A percentile compares a stretch with the other conserved stretches of the same genome.
Evolutionary conservation across 768 basidiomycete species (phyloP).

Genomic region (Sutorius australiensis): DNA sequence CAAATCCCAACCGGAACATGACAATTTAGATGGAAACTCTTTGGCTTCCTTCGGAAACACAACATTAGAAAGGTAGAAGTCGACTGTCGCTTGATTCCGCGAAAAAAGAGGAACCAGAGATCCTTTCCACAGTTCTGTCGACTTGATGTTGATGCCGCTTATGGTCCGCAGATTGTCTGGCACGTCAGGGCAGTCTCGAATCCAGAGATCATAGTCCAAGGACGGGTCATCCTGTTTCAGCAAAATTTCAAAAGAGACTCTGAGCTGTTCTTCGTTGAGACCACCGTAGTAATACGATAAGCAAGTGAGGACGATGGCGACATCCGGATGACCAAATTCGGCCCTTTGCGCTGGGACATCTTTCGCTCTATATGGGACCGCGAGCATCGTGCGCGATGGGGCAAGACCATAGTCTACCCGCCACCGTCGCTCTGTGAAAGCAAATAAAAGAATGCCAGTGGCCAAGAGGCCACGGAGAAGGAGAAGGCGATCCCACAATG

Average conservation of each 20-base stretch:
- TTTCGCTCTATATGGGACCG: slow-evolving; percentile 38
- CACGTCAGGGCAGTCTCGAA: slow-evolving; percentile 14
- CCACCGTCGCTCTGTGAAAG: slow-evolving; percentile 35
- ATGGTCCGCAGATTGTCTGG: slow-evolving; percentile 18
- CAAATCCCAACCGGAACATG: slow-evolving; percentile 37
- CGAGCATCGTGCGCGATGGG: slow-evolving; percentile 30
- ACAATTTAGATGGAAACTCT: slow-evolving; percentile 33
- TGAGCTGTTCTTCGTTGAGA: slow-evolving; percentile 29
- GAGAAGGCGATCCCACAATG: slow-evolving; percentile 24
- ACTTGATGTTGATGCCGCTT: slow-evolving; percentile 28
- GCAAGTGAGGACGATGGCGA: slow-evolving; percentile 34
- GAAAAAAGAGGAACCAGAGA: slow-evolving; percentile 30
- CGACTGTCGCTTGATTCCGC: slow-evolving; percentile 28
- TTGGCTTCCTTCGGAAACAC: slow-evolving; percentile 39
- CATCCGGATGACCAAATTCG: slow-evolving; percentile 39
- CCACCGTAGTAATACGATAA: slow-evolving; percentile 38
- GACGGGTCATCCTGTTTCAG: slow-evolving; percentile 30
- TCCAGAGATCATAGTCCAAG: slow-evolving; percentile 32
- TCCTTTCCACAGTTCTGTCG: slow-evolving; percentile 20
- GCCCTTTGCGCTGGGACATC: slow-evolving; percentile 36
- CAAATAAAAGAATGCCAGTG: slow-evolving; percentile 30
- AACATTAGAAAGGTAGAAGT: slow-evolving; percentile 36
- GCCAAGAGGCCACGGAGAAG: slow-evolving; percentile 35
- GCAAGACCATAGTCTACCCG: slow-evolving; percentile 38
- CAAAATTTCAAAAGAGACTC: slow-evolving; percentile 27